Evolutionary conservation across 306 rosid species (phyloP), one percentile per base, ranked within the genome.

Genomic region (Prinsepia uniflora): DNA sequence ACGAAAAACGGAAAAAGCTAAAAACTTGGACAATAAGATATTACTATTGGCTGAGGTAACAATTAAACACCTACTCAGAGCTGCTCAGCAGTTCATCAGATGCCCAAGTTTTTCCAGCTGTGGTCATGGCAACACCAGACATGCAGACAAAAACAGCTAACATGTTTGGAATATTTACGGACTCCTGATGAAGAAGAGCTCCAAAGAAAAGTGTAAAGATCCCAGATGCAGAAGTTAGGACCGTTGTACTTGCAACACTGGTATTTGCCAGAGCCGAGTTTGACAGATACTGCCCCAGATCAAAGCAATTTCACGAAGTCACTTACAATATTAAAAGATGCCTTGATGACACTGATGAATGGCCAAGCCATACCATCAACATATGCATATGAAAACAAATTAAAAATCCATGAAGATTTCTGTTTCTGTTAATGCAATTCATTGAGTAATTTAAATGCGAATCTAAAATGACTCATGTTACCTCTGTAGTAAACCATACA

Each of bases 401-500:
- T 59, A 42, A 34, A 18, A 59, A 48, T n/a, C 67, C 46, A 7
- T 14, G 8, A 6, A 14, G 58, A 14, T 34, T 45, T 36, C 56
- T 57, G 3, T n/a, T 17, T 60, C 20, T 5, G 13, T 20, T 17
- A 50, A 52, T n/a, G 49, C 39, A 74, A 61, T 63, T 71, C 68
- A 44, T 30, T 13, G 39, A 13, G 13, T 6, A 47, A 67, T 34
- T 19, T 19, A 14, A 53, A 17, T 10, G 14, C 6, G 10, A 24
- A 6, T 3, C 60, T 19, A 22, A 49, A 71, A 53, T 20, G 39
- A 65, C 59, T 54, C 19, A 18, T 72, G 69, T 65, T 84, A 87
- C 96, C 96, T 90, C 94, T 41, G 90, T 81, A 50, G 79, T 46
- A 84, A 90, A 90, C 96, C 94, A 90, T 52, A 81, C 43, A 13